Conservation (phyloP, 2,329 filamentous ascomycete species). For the Neofusicoccum cordaticola region DNA sequence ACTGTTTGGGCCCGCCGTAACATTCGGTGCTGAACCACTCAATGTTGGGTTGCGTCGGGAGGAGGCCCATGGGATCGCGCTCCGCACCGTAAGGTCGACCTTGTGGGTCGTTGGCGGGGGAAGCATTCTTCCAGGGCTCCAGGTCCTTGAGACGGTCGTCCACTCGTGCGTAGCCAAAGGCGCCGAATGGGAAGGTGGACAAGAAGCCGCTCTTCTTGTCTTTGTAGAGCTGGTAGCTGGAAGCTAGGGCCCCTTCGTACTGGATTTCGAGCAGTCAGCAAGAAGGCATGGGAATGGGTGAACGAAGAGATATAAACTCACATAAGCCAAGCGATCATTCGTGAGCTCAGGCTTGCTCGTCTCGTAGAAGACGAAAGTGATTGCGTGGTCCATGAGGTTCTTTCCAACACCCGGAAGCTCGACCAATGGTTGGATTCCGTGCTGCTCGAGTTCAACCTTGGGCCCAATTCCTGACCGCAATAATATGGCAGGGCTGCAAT, state of each 20-base stretch:
- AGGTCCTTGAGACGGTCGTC: slow-evolving; percentile 58
- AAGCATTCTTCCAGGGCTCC: slow-evolving; percentile 53
- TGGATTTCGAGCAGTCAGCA: slow-evolving; percentile 39
- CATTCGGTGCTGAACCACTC: slow-evolving; percentile 64
- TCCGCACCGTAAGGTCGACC: slow-evolving; percentile 41
- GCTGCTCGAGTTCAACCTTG: slow-evolving; percentile 48
- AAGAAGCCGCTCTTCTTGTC: slow-evolving; percentile 58
- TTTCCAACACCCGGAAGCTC: slow-evolving; percentile 62
- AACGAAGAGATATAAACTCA: too few species aligned
- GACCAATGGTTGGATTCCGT: slow-evolving; percentile 52
- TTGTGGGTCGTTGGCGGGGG: background rate
- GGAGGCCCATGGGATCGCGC: slow-evolving; percentile 63
- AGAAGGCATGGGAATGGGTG: slow-evolving; percentile 30
- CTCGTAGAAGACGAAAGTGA: slow-evolving; percentile 59
- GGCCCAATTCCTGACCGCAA: slow-evolving; percentile 60
- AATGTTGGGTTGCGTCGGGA: slow-evolving; percentile 55
- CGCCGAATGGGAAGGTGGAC: slow-evolving; percentile 62
- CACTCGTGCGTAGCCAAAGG: slow-evolving; percentile 61
- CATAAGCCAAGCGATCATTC: slow-evolving; percentile 39
- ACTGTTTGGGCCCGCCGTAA: slow-evolving; percentile 61
- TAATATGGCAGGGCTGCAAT: slow-evolving; percentile 38
- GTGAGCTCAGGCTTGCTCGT: slow-evolving; percentile 54
- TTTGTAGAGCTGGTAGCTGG: slow-evolving; percentile 56
- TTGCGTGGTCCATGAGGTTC: slow-evolving; percentile 62
- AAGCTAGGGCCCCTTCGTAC: slow-evolving; percentile 49